Base-by-base conservation (phyloP, 352 stramenopile genomes). In the Phytophthora constricta region DNA sequence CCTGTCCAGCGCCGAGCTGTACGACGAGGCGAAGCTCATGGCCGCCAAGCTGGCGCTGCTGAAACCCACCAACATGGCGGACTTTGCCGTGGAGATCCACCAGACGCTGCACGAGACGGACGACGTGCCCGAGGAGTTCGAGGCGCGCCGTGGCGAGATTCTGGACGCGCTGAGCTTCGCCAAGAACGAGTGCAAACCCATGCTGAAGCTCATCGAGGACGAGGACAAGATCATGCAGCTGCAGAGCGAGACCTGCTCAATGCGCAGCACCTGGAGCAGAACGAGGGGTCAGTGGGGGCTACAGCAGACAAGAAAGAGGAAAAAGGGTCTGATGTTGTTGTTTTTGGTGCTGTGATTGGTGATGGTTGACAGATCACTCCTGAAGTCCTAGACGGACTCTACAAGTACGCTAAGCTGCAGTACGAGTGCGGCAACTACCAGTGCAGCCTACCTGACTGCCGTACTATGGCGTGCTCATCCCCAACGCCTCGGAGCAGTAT, bases 361-460 rank as follows among this genome's bases (percentile, higher is more conserved):
- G 26, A 42, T 13, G 10, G 19, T 53, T 17, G 48, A 17, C 53
- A 93, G 64, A 97, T 98, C 67, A 97, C 94, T 25, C 74, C 83
- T 14, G 81, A 92, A 25, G 89, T 96, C 52, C 79, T 98, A 23
- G 92, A 97, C 46, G 92, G 86, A 11, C 94, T 98, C 50, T 97
- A 97, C 80, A 91, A 97, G 80, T 97, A 98, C 58, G 93, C 96
- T 58, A 98, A 98, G 81, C 95, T 98, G 69, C 93, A 98, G 72
- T 99, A 98, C 81, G 96, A 99, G 67, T 98, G 95, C 72, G 96
- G 96, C 54, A 97, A 98, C 77, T 99, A 99, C 79, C 80, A 98
- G 74, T 82, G 91, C 69, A 94, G 90, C 62, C 72, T 96, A 96
- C 88, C 42, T 95, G 96, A 69, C 76, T 98, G 28, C 94, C 86